A percentile compares a stretch with the other conserved stretches of the same genome.
Evolutionary conservation across 495 filamentous ascomycete genomes (phyloP).

Genomic region (Penicillium herquei): DNA sequence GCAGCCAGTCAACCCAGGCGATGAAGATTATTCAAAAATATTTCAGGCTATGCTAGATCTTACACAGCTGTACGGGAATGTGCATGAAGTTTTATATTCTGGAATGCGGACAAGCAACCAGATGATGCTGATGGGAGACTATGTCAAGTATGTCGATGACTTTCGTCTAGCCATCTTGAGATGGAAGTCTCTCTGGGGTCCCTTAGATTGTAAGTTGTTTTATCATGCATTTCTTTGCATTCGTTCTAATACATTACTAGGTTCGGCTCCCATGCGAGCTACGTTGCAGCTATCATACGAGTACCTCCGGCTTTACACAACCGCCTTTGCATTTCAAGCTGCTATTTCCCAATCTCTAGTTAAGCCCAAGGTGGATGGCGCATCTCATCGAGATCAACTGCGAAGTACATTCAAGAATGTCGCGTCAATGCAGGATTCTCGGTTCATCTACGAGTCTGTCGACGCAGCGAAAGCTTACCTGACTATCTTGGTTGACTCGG

Average conservation of each 20-base stretch:
- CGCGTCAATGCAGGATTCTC: constrained; percentile 57
- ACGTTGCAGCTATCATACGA: constrained; percentile 61
- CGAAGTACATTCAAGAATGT: constrained; percentile 50
- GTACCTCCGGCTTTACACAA: constrained; percentile 63
- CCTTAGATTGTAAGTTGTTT: constrained; percentile 46
- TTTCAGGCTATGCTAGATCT: constrained; percentile 63
- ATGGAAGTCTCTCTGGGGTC: constrained; percentile 65
- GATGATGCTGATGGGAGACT: constrained; percentile 63
- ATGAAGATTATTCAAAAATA: constrained; percentile 61
- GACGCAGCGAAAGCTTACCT: constrained; percentile 61
- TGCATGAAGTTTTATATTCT: constrained; percentile 65
- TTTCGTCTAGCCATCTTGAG: constrained; percentile 59
- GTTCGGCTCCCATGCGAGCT: constrained; percentile 55
- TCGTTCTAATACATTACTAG: constrained; percentile 28
- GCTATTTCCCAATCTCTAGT: constrained; percentile 59
- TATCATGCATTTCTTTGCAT: not conserved
- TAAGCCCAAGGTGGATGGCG: constrained; percentile 35
- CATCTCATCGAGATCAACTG: constrained; percentile 42
- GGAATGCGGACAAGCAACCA: constrained; percentile 62
- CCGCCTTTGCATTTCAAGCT: constrained; percentile 66
- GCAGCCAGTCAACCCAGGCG: constrained; percentile 46
- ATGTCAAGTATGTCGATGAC: constrained; percentile 67
- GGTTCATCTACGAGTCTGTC: constrained; percentile 63
- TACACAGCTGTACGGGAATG: constrained; percentile 66
- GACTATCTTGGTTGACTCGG: constrained; percentile 53